These are phyloP conservation scores for Claviceps cyperi DNA, from an alignment of 2,329 filamentous ascomycete species.

Conservation along the genomic window DNA sequence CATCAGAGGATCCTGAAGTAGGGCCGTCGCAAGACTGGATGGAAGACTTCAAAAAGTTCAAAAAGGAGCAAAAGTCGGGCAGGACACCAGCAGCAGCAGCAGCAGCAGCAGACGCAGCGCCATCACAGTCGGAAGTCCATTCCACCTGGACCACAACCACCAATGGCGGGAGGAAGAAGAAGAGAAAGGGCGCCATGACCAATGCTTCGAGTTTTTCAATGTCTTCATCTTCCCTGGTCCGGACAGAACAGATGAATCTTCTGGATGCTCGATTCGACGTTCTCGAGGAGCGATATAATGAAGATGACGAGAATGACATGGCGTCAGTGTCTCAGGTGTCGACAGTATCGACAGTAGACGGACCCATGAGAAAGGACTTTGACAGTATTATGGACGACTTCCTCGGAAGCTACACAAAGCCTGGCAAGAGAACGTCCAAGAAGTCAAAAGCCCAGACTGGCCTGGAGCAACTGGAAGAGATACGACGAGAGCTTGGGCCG, in stretches of 20 bases:
- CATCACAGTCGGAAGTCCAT: conserved; percentile 47
- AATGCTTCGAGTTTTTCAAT: conserved; percentile 80
- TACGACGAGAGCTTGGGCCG: conserved; percentile 65
- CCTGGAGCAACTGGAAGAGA: conserved; percentile 80
- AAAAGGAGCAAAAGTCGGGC: conserved; percentile 53
- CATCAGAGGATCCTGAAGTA: conserved; percentile 38
- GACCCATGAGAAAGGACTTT: conserved; percentile 63
- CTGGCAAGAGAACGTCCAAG: conserved; percentile 61
- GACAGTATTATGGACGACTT: conserved; percentile 90
- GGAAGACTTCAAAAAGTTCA: conserved; percentile 86
- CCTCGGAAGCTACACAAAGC: conserved; percentile 56
- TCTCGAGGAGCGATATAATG: conserved; percentile 63
- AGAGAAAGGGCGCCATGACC: conserved; percentile 86
- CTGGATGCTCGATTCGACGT: conserved; percentile 86
- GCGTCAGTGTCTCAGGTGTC: conserved; percentile 47
- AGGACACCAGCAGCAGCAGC: conserved; percentile 17
- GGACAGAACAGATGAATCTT: conserved; percentile 74
- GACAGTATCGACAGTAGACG: conserved; percentile 50
- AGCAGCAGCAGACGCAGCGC: conserved; percentile 17
- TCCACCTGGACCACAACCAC: conserved; percentile 63
- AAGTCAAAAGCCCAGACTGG: conserved; percentile 71
- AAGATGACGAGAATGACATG: conserved; percentile 34
- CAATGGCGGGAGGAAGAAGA: conserved; percentile 73
- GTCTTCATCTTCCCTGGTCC: conserved; percentile 74
- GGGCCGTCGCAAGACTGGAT: conserved; percentile 70